Evolutionary conservation across 257 asterid species (phyloP).

Genomic region (Ligustrum vulgare): DNA sequence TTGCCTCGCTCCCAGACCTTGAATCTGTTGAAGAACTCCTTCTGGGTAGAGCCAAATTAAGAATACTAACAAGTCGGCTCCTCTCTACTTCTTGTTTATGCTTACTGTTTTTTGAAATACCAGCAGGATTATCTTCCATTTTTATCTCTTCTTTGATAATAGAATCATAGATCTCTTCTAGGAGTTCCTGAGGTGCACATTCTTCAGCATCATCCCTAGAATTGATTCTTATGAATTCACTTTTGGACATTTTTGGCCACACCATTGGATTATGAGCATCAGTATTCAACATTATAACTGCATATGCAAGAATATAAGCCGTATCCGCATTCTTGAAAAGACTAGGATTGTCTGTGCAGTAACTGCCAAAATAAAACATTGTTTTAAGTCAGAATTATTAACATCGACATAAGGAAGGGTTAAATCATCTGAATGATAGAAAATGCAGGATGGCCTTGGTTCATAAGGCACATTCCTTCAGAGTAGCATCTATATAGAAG

Average conservation of each 20-base stretch:
- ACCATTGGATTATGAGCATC: constrained; percentile 99
- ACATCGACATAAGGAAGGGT: constrained; percentile 11
- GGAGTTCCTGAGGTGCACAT: constrained; percentile 84
- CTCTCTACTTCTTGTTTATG: constrained; percentile 74
- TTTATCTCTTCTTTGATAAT: constrained; percentile 90
- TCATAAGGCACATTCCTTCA: constrained; percentile 4
- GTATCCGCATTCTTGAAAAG: constrained; percentile 96
- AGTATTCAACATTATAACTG: constrained; percentile 95
- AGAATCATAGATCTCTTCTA: constrained; percentile 97
- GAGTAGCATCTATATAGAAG: constrained; percentile 15
- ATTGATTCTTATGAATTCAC: constrained; percentile 83
- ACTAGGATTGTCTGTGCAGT: constrained; percentile 91
- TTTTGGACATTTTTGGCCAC: constrained; percentile 97
- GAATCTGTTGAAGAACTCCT: constrained; percentile 65
- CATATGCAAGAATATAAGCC: constrained; percentile 98
- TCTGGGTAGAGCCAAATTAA: constrained; percentile 92
- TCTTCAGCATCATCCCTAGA: constrained; percentile 81
- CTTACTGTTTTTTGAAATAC: constrained; percentile 57
- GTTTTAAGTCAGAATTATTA: constrained; percentile 26
- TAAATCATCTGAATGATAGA: constrained; percentile 4
- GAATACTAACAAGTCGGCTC: constrained; percentile 78
- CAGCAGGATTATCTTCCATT: constrained; percentile 85
- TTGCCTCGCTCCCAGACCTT: constrained; percentile 79
- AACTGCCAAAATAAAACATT: constrained; percentile 49
- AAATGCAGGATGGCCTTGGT: constrained; percentile 20